These are phyloP conservation scores for Lithospermum erythrorhizon DNA, from an alignment of 257 asterid genomes.

Conservation along the genomic window DNA sequence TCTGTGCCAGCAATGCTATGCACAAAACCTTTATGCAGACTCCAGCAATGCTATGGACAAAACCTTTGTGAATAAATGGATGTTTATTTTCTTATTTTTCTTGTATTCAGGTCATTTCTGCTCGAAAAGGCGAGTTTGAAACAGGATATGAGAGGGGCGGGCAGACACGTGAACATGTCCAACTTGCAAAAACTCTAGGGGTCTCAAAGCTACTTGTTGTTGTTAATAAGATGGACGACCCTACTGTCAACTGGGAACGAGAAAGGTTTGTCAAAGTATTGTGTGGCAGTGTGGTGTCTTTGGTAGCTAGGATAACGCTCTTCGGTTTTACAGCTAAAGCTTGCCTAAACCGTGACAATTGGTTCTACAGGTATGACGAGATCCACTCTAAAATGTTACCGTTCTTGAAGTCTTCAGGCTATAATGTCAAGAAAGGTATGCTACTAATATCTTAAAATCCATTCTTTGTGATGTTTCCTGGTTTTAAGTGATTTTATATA, in stretches of 20 bases:
- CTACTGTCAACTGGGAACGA: constrained; percentile 90
- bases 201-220: constrained; percentile 86
- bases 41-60: no score
- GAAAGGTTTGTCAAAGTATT: constrained; percentile 50
- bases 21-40: no score
- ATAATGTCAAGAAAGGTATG: constrained; percentile 88
- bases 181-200: constrained; percentile 91
- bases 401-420: constrained; percentile 71
- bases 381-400: constrained; percentile 69
- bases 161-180: constrained; percentile 97
- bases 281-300: neutral
- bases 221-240: constrained; percentile 98
- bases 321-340: neutral
- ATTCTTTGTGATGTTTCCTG: no score
- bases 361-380: constrained; percentile 67
- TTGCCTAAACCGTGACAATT: neutral
- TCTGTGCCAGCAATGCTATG: no score
- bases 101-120: constrained; percentile 65
- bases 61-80: neutral
- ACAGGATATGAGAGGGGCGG: constrained; percentile 99
- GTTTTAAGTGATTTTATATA: no score
- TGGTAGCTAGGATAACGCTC: neutral
- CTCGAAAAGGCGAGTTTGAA: constrained; percentile 93
- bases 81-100: neutral
- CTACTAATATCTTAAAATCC: neutral